Base-by-base conservation (phyloP, 306 rosid genomes). In the Lathyrus tuberosus region DNA sequence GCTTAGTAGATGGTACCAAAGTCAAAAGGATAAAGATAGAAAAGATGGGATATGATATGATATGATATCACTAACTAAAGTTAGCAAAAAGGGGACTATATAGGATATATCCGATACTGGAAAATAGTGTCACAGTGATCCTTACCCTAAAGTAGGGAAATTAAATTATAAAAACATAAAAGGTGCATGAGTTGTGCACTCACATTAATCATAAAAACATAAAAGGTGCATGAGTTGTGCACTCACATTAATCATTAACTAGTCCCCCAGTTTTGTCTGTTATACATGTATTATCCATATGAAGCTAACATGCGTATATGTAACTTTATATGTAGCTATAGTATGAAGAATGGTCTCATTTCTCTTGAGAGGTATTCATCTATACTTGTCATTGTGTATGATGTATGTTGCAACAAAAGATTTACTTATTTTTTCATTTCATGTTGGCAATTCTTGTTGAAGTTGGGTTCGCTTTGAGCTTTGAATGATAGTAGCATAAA, bases 181-280 rank as follows among this genome's bases (percentile, higher is more conserved):
- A 66, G 51, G 73, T 78, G 80, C 70, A 60, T 56, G 12, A 20
- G n/a, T 17, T 67, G 64, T 56, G 81, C 82, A 74, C 84, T 62
- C 13, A 18, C 13, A 62, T 20, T 17, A 22, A 59, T 57, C 46
- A 26, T 56, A 15, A 6, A 42, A 44, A 53, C 6, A 49, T 38
- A n/a, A 30, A 59, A 66, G 51, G 73, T 78, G 80, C 70, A 60
- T 56, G 12, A 20, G n/a, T 17, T 67, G 64, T 56, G 81, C 82
- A 74, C 84, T 62, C 13, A 18, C 13, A 62, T 20, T 17, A 22
- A 59, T 57, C 46, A 26, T 56, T 14, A 12, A 48, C 67, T 44
- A 5, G 30, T 43, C 54, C 51, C 40, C 42, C 28, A 46, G 58
- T 57, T 44, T 67, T 71, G 67, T 60, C 75, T 49, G n/a, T 61